These are phyloP conservation scores for Rhodosporidiobolus sp. DNA, from an alignment of 768 basidiomycete species.

Conservation along the genomic window DNA sequence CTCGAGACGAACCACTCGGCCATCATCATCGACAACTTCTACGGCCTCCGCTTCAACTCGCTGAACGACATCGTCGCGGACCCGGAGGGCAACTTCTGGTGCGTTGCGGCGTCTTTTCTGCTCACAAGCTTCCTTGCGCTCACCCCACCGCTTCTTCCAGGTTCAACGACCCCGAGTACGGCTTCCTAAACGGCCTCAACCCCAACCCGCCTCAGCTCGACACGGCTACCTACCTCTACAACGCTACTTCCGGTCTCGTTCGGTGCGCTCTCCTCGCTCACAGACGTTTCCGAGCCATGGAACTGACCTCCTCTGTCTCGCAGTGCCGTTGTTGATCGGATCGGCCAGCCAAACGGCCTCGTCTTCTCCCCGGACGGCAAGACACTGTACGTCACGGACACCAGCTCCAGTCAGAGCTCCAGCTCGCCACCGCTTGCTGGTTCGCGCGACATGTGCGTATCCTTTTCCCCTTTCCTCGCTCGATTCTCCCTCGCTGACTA, in stretches of 20 bases:
- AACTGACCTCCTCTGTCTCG: background rate
- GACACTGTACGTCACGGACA: background rate
- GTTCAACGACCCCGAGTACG: background rate
- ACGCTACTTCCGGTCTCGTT: background rate
- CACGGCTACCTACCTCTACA: background rate
- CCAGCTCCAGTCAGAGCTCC: background rate
- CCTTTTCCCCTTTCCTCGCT: background rate
- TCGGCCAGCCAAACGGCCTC: background rate
- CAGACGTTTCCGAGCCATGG: too few relatives aligned
- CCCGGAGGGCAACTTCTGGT: background rate
- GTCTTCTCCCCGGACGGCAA: background rate
- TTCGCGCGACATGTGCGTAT: background rate
- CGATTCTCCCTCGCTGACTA: background rate
- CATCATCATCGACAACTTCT: background rate
- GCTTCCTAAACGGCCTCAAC: background rate
- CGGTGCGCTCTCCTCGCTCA: background rate
- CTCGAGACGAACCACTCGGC: background rate
- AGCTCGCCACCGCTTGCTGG: too few relatives aligned
- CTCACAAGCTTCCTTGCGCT: background rate
- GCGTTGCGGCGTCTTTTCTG: background rate
- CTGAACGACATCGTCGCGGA: slow-evolving; percentile 4
- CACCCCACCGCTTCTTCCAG: too few relatives aligned
- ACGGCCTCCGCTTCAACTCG: background rate
- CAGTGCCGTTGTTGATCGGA: background rate
- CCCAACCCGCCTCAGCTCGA: background rate